phyloP scores from a whole-genome alignment of 2,329 filamentous ascomycete genomes.

The Fusarium falciforme region DNA sequence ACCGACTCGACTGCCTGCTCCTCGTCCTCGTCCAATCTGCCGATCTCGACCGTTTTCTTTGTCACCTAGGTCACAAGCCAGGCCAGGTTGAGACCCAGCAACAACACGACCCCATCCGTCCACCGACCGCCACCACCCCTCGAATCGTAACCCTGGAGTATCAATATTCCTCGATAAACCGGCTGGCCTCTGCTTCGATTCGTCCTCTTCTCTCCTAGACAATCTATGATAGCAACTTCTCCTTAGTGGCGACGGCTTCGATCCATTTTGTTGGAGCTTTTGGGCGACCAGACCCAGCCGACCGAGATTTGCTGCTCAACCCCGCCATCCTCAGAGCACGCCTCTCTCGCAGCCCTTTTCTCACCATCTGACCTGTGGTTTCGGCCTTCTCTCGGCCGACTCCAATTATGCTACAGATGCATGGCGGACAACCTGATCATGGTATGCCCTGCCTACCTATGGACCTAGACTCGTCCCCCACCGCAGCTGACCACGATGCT shows the following conservation, averaged over 20 bases:
- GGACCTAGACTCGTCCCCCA: slow-evolving; percentile 14
- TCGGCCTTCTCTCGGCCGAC: slow-evolving; percentile 40
- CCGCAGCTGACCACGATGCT: slow-evolving; percentile 38
- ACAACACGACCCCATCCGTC: slow-evolving; percentile 15
- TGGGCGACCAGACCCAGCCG: slow-evolving; percentile 23
- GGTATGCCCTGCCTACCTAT: slow-evolving; percentile 45
- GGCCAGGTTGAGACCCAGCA: slow-evolving; percentile 30
- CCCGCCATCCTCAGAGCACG: slow-evolving; percentile 39
- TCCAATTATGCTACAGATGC: slow-evolving; percentile 58
- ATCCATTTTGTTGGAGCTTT: slow-evolving; percentile 21
- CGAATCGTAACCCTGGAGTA: slow-evolving; percentile 28
- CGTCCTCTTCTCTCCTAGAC: slow-evolving; percentile 6
- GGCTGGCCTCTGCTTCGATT: background rate
- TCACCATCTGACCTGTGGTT: slow-evolving; percentile 32
- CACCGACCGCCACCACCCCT: slow-evolving; percentile 25
- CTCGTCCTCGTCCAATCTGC: background rate
- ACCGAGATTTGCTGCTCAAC: slow-evolving; percentile 44
- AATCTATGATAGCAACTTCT: slow-evolving; percentile 14
- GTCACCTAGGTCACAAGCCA: slow-evolving; percentile 39
- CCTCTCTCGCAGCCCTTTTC: slow-evolving; percentile 28
- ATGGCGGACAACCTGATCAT: slow-evolving; percentile 56
- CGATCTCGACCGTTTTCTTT: slow-evolving; percentile 28
- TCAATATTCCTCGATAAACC: slow-evolving; percentile 26
- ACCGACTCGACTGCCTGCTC: background rate
- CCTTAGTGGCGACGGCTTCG: slow-evolving; percentile 22